Evolutionary conservation across 1,284 basidiomycete genomes (phyloP).

Genomic region (Ceratobasidium sp.): DNA sequence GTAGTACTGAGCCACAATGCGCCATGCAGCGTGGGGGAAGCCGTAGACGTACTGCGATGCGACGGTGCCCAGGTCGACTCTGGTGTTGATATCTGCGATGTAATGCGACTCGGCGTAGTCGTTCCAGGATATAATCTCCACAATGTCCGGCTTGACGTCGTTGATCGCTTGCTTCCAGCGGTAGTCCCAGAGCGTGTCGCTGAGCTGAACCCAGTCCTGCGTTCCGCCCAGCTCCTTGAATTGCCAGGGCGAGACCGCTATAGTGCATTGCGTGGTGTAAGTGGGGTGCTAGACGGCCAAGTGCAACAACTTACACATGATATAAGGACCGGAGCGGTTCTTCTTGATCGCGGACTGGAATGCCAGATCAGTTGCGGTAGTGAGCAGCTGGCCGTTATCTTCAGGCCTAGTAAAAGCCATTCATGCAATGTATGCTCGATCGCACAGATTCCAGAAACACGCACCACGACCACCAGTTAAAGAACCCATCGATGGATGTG

Average conservation of each 20-base stretch:
- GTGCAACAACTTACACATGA: slow-evolving; percentile 52
- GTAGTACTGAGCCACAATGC: slow-evolving; percentile 54
- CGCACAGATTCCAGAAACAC: background rate
- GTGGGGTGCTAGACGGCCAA: slow-evolving; percentile 43
- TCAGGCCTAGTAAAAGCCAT: slow-evolving; percentile 48
- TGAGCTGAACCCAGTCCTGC: slow-evolving; percentile 55
- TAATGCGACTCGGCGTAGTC: slow-evolving; percentile 48
- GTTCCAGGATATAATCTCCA: slow-evolving; percentile 54
- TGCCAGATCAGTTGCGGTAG: slow-evolving; percentile 53
- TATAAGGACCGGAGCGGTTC: slow-evolving; percentile 52
- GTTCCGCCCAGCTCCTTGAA: slow-evolving; percentile 58
- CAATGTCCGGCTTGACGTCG: slow-evolving; percentile 56
- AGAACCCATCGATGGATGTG: slow-evolving; percentile 54
- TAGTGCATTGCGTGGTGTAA: background rate
- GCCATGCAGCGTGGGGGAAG: slow-evolving; percentile 52
- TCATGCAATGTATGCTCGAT: too few species aligned
- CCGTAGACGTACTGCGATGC: slow-evolving; percentile 53
- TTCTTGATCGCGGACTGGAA: slow-evolving; percentile 45
- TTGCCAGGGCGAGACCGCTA: slow-evolving; percentile 60
- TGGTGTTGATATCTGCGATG: slow-evolving; percentile 53
- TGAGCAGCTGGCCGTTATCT: slow-evolving; percentile 51
- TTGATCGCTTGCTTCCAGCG: slow-evolving; percentile 52
- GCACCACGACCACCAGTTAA: slow-evolving; percentile 57
- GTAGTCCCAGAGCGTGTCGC: slow-evolving; percentile 55
- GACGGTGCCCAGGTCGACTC: slow-evolving; percentile 50